Conservation (phyloP, 768 basidiomycete species). For the Pseudohyphozyma bogoriensis region DNA sequence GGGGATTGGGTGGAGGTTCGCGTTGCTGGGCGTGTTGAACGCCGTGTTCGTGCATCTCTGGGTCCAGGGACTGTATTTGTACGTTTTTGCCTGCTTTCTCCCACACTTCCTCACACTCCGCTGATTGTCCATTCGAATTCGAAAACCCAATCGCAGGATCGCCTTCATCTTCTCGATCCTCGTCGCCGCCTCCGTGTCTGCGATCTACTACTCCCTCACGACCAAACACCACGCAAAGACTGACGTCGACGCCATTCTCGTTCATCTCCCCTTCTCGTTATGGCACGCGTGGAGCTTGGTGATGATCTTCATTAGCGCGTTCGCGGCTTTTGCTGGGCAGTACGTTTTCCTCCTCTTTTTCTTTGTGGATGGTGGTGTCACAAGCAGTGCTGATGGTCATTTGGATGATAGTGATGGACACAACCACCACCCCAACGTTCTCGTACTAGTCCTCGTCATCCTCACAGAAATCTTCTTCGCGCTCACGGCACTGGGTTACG, state of each 20-base stretch:
- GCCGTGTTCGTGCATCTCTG: conserved; percentile 60
- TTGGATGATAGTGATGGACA: conserved; percentile 60
- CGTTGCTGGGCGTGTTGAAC: conserved; percentile 75
- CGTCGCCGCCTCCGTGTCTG: conserved; percentile 58
- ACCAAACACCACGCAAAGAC: conserved; percentile 61
- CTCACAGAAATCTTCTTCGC: conserved; percentile 39
- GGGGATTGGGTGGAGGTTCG: conserved; percentile 82
- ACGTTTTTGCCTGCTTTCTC: conserved; percentile 35
- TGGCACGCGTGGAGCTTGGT: conserved; percentile 56
- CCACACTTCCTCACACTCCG: conserved; percentile 38
- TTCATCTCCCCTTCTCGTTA: conserved; percentile 94
- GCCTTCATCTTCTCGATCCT: conserved; percentile 83
- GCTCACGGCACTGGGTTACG: conserved; percentile 54
- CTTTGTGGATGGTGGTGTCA: conserved; percentile 55
- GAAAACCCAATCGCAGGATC: conserved; percentile 31
- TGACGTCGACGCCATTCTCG: conserved; percentile 49
- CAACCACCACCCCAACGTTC: conserved; percentile 43
- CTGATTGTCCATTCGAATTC: no score
- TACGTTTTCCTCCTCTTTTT: no score
- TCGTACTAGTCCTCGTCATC: conserved; percentile 90
- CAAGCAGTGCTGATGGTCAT: conserved; percentile 68
- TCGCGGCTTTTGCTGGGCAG: no score
- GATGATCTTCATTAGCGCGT: conserved; percentile 57
- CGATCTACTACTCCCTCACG: conserved; percentile 70
- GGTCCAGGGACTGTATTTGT: conserved; percentile 24